phyloP scores from a whole-genome alignment of 805 yeast genomes.

The Yamadazyma nakazawae region DNA sequence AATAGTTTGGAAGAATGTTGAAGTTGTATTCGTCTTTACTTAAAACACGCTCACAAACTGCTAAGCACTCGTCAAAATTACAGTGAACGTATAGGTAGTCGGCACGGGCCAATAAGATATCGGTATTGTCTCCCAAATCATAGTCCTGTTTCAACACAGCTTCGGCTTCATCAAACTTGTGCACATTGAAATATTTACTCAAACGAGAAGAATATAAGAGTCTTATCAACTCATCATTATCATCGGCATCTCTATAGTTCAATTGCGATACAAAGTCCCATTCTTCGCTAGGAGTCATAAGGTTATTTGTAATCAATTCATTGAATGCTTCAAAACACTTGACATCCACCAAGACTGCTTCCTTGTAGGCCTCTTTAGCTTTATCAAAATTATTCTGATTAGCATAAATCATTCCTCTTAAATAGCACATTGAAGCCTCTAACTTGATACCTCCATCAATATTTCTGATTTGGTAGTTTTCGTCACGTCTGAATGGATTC shows the following conservation, averaged over 20 bases:
- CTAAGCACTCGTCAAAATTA: constrained; percentile 71
- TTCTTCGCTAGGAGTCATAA: constrained; percentile 81
- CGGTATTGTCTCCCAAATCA: constrained; percentile 64
- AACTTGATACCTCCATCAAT: constrained; percentile 82
- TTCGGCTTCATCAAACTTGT: constrained; percentile 62
- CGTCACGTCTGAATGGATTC: constrained; percentile 61
- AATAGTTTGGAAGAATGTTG: constrained; percentile 68
- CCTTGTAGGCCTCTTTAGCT: constrained; percentile 84
- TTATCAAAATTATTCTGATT: constrained; percentile 78
- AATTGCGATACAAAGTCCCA: constrained; percentile 70
- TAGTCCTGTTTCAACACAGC: constrained; percentile 66
- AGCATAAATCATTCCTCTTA: constrained; percentile 80
- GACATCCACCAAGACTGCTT: constrained; percentile 82
- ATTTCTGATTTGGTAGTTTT: constrained; percentile 40
- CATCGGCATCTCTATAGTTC: constrained; percentile 70
- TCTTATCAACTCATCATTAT: constrained; percentile 76
- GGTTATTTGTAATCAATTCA: constrained; percentile 66
- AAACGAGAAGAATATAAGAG: constrained; percentile 72
- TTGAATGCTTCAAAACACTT: constrained; percentile 92
- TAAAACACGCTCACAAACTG: constrained; percentile 61
- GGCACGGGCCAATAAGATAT: constrained; percentile 64
- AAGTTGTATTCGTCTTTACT: constrained; percentile 68
- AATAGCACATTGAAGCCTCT: constrained; percentile 81
- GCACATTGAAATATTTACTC: constrained; percentile 65
- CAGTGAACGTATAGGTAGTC: constrained; percentile 73